Base-by-base conservation (phyloP, 306 rosid genomes). In the Sesbania bispinosa region DNA sequence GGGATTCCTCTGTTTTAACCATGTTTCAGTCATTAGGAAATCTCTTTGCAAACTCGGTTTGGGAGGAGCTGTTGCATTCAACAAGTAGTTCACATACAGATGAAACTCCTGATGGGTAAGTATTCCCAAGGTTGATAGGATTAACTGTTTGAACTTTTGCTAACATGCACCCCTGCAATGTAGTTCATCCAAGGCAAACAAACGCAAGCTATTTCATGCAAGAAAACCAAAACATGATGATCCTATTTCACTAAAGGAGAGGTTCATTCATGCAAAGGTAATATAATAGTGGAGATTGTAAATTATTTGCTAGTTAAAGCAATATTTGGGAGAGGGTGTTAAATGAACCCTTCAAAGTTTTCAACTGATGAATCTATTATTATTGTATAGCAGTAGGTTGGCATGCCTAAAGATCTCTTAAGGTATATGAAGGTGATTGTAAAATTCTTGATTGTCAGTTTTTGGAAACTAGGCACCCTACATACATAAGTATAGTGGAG, bases 1-100 rank as follows among this genome's bases (percentile, higher is more conserved):
- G 97, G 97, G 92, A 90, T 55, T 64, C 86, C 41, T 78, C 87
- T 8, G 90, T 90, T 52, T 57, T 90, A 71, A 75, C 67, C 42
- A 62, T 90, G 86, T 88, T 90, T 82, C 85, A 84, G 67, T 88
- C 92, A 7, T 75, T 90, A 13, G 97, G 97, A 1, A 90, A 90
- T 85, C 71, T 76, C 62, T 90, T 67, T 36, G 85, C 82, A 13
- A 90, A 90, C 83, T 84, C 97, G 2, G 83, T 90, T 63, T 90
- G 97, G 97, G 97, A 90, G 77, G 95, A 90, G 80, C 63, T 79
- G 53, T 79, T 90, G 90, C 79, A 80, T 38, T 47, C 88, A 45
- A 60, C 67, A 70, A 54, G 61, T 76, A 16, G 62, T 67, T 75
- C 80, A 0, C 77, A 36, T 65, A 29, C 69, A 51, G 86, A 84